A percentile compares a stretch with the other conserved stretches of the same genome.
These are phyloP conservation scores for Kodamaea leandrae DNA, from an alignment of 805 yeast genomes.

Conservation along the genomic window DNA sequence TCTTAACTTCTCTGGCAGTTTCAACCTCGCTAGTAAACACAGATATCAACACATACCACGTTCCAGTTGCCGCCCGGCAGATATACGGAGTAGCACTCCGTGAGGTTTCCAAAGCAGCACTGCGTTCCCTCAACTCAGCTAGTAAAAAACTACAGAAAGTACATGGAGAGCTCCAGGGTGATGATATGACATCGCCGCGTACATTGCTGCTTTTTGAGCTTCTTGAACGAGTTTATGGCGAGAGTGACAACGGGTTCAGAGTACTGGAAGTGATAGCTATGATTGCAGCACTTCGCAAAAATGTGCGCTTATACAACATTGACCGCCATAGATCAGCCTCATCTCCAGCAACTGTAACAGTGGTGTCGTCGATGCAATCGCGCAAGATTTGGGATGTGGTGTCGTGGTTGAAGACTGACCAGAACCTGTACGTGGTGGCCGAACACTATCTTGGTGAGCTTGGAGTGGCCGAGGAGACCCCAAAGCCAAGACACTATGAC, in stretches of 20 bases:
- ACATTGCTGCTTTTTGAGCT: conserved; percentile 36
- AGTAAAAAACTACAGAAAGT: conserved; percentile 1
- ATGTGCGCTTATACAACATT: conserved; percentile 44
- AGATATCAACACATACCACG: conserved; percentile 35
- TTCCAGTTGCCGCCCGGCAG: conserved; percentile 35
- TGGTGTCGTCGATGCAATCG: conserved; percentile 25
- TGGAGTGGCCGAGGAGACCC: not conserved
- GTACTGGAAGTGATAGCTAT: conserved; percentile 37
- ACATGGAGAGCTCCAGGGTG: conserved; percentile 47
- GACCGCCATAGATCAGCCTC: conserved; percentile 25
- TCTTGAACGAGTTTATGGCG: conserved; percentile 16
- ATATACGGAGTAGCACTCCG: conserved; percentile 35
- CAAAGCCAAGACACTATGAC: conserved; percentile 21
- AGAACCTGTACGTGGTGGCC: conserved; percentile 21
- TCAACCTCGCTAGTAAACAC: conserved; percentile 33
- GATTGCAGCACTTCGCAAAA: conserved; percentile 49
- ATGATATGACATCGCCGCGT: conserved; percentile 27
- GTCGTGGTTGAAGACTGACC: conserved; percentile 18
- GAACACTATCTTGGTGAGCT: conserved; percentile 15
- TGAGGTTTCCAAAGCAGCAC: conserved; percentile 37
- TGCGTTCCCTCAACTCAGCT: conserved; percentile 33
- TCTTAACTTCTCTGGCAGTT: conserved; percentile 34
- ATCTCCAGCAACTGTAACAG: conserved; percentile 33
- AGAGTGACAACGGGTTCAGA: conserved; percentile 10
- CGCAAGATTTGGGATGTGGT: conserved; percentile 1